Evolutionary conservation across 2,329 filamentous ascomycete genomes (phyloP).

Genomic region (Aaosphaeria arxii): DNA sequence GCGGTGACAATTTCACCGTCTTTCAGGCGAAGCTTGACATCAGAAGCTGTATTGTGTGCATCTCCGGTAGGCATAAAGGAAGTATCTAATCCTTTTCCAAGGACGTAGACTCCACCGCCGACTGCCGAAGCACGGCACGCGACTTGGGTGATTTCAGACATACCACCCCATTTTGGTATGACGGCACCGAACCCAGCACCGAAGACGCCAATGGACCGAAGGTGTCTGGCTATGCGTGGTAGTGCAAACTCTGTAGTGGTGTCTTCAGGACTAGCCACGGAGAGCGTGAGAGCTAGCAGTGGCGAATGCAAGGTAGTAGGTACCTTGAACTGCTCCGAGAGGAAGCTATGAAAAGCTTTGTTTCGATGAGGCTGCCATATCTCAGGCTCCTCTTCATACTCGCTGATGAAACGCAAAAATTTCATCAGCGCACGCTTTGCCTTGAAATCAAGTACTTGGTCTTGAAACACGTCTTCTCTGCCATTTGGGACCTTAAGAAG

Average conservation of each 20-base stretch:
- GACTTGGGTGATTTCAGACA: conserved; percentile 86
- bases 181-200: conserved; percentile 87
- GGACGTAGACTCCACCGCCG: conserved; percentile 85
- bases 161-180: conserved; percentile 88
- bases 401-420: conserved; percentile 82
- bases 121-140: conserved; percentile 88
- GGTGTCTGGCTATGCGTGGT: conserved; percentile 70
- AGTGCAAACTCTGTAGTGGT: conserved; percentile 68
- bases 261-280: conserved; percentile 53
- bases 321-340: conserved; percentile 51
- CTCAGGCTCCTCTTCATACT: conserved; percentile 62
- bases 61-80: conserved; percentile 7
- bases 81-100: conserved; percentile 63
- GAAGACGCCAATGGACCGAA: conserved; percentile 83
- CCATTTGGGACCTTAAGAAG: conserved; percentile 79
- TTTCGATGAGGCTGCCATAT: conserved; percentile 59
- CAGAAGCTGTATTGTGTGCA: conserved; percentile 4
- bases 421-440: conserved; percentile 89
- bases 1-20: conserved; percentile 59
- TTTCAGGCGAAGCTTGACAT: conserved; percentile 50
- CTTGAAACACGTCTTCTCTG: conserved; percentile 86
- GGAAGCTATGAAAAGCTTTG: conserved; percentile 57
- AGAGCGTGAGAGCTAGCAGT: conserved; percentile 70
- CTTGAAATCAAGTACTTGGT: conserved; percentile 70
- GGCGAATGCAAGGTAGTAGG: conserved; percentile 65